Base-by-base conservation (phyloP, 2,329 filamentous ascomycete species). In the Tympanopsis confertula region DNA sequence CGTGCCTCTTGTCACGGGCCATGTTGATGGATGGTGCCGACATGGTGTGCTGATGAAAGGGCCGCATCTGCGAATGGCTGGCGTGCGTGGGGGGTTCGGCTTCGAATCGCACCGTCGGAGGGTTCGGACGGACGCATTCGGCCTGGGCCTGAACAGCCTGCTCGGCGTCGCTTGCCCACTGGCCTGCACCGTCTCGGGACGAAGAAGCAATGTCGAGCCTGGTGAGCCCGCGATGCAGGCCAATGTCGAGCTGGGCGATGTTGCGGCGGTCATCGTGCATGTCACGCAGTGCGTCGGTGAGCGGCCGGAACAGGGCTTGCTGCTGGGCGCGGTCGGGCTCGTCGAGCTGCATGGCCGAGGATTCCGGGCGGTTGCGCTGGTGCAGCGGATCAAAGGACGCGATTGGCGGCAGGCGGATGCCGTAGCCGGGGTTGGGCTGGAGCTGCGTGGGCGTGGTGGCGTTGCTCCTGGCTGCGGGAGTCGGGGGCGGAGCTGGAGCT, bases 301-400 rank as follows among this genome's bases (percentile, higher is more conserved):
- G 18, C 18, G 19, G 5, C 35, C 37, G 1, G 20, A 18, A 17
- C 15, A 17, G n/a, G 24, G 19, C 18, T 28, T 38, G 29, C 42
- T 42, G 37, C 12, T 20, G 22, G 36, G 20, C 42, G 19, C 47
- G 26, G 17, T 40, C 38, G 38, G 47, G 48, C 32, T 58, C 46
- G 42, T 51, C 30, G 37, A n/a, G n/a, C n/a, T n/a, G n/a, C n/a
- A n/a, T n/a, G n/a, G n/a, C n/a, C n/a, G n/a, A n/a, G n/a, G n/a
- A n/a, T n/a, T n/a, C n/a, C n/a, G n/a, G n/a, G n/a, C n/a, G n/a
- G n/a, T n/a, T n/a, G n/a, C 66, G 64, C 41, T 69, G 65, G 36
- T 71, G 72, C 29, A 73, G 69, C 45, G 78, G 73, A 52, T 82
- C 78, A 50, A 84, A 83, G 45, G 75, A 82, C 48, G 82, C 78